These are phyloP conservation scores for Psidium friedrichsthalianum DNA, from an alignment of 345 rosid species.

Conservation along the genomic window DNA sequence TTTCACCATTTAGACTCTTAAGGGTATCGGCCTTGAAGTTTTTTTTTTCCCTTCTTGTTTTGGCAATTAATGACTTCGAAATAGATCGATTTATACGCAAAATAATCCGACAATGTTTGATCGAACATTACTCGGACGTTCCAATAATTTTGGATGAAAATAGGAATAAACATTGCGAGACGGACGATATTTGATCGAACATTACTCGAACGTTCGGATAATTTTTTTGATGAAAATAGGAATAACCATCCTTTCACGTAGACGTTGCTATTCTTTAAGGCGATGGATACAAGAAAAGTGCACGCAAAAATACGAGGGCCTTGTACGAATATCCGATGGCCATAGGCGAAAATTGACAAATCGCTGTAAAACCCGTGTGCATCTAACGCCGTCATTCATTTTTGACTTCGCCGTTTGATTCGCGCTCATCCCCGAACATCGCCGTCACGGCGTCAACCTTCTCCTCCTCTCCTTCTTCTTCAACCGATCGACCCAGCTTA, in stretches of 20 bases:
- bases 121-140: background rate
- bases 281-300: no score
- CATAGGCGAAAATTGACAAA: background rate
- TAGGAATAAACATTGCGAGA: no score
- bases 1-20: background rate
- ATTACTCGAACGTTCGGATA: background rate
- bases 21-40: background rate
- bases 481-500: background rate
- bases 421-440: background rate
- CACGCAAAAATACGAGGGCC: no score
- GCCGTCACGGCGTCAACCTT: background rate
- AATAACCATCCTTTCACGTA: no score
- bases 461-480: background rate
- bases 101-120: background rate
- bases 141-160: background rate
- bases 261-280: no score
- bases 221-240: no score
- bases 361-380: conserved; percentile 6
- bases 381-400: conserved; percentile 4
- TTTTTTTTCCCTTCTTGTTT: background rate
- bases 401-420: background rate
- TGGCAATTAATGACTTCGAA: background rate
- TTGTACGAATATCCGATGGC: no score
- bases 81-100: no score
- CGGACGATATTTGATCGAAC: background rate